Evolutionary conservation across 257 asterid genomes (phyloP), one percentile per base, ranked within the genome.

Genomic region (Fraxinus anomala): DNA sequence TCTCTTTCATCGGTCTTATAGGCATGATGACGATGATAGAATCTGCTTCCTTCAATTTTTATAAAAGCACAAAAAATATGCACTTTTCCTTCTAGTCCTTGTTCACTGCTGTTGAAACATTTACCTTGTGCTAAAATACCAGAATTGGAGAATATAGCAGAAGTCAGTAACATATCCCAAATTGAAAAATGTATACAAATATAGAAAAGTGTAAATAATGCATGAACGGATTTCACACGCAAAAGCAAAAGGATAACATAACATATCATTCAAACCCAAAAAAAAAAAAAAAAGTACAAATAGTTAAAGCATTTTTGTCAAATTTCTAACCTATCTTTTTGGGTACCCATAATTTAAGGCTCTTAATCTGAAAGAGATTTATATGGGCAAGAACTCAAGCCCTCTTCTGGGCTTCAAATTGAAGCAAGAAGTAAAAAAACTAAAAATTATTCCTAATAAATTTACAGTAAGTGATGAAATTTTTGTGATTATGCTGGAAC

Each of bases 1-100:
- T 84, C 80, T 91, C 97, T 81, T 85, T 96, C 93, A 90, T 87
- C 74, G 89, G 93, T 92, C 97, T 89, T 63, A 89, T 78, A 73
- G 99, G 96, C 98, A 95, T 92, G 92, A 73, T 79, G 85, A 33
- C 36, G 36, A 61, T 23, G 33, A 65, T 33, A 59, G 76, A 70
- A 30, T 70, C 40, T 37, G 76, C 51, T 73, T 72, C 10, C 56
- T 78, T 72, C 72, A 80, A 72, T 68, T 74, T 40, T 47, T 63
- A 37, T 51, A 33, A 67, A 68, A 56, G 5, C 17, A 63, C 19
- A 24, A 10, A 17, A 63, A 63, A 56, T n/a, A 26, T 56, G 26
- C 21, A 7, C 26, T 78, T 73, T 83, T 63, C 63, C 78, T 76
- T 73, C 76, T 80, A 36, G 77, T 75, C 75, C 76, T 75, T 71